phyloP scores from a whole-genome alignment of 148 eudicot genomes.

The Persicaria maculosa region DNA sequence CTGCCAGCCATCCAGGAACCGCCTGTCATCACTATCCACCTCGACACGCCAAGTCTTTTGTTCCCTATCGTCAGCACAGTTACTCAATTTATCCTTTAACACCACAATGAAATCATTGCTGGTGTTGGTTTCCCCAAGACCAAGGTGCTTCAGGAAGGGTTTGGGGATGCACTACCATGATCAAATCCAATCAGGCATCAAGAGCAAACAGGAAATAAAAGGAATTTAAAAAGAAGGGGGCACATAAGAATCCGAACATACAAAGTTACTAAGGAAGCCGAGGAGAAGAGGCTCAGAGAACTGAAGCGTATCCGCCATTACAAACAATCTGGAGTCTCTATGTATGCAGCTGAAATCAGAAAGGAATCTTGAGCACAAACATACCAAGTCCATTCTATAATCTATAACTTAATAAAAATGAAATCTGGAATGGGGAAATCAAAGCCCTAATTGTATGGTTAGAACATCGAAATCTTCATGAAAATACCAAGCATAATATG shows the following conservation, averaged over 20 bases:
- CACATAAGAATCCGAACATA: background rate
- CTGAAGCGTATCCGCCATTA: background rate
- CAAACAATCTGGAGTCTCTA: background rate
- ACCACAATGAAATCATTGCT: background rate
- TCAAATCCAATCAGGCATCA: background rate
- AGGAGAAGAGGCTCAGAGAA: slow-evolving; percentile 16
- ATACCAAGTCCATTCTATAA: too few species aligned
- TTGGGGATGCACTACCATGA: background rate
- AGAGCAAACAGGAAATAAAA: background rate
- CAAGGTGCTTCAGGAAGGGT: slow-evolving; percentile 7
- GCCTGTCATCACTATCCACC: slow-evolving; percentile 11
- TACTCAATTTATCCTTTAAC: background rate
- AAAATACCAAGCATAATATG: too few species aligned
- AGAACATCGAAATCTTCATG: too few species aligned
- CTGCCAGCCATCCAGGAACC: slow-evolving; percentile 19
- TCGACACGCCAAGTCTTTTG: slow-evolving; percentile 13
- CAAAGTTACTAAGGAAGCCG: slow-evolving; percentile 14
- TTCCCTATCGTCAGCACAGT: background rate
- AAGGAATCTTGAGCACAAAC: too few species aligned
- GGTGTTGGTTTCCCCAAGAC: background rate
- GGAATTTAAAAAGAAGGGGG: background rate
- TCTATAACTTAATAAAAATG: too few species aligned
- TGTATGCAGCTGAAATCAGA: background rate
- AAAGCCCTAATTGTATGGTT: too few species aligned
- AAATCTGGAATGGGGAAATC: too few species aligned